A percentile compares a stretch with the other conserved stretches of the same genome.
These are phyloP conservation scores for Mediolabrus comicus DNA, from an alignment of 108 stramenopile species.

Conservation along the genomic window DNA sequence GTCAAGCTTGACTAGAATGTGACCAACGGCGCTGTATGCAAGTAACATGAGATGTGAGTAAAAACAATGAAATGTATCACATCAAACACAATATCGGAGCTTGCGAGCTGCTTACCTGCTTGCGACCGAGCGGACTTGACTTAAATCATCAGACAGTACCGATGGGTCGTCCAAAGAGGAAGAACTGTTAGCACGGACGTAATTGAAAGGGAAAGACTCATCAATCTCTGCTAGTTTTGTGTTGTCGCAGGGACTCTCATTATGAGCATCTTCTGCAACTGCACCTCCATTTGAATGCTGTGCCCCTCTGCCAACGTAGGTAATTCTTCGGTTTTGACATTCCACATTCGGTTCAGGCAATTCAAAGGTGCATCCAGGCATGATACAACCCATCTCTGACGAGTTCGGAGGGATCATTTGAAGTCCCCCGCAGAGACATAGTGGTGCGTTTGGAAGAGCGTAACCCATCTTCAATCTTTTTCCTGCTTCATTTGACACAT, in stretches of 20 bases:
- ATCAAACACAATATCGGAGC: too few species aligned
- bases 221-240: not conserved
- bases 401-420: constrained; percentile 28
- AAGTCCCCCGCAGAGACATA: constrained; percentile 23
- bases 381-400: constrained; percentile 17
- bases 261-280: not conserved
- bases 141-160: constrained; percentile 25
- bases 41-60: too few species aligned
- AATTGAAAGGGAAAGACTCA: not conserved
- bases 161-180: constrained; percentile 15
- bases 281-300: not conserved
- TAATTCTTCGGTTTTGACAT: not conserved
- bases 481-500: constrained; percentile 18
- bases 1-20: constrained; percentile 16
- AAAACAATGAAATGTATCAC: too few species aligned
- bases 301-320: not conserved
- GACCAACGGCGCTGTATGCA: constrained; percentile 18
- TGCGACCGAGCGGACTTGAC: constrained; percentile 16
- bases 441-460: constrained; percentile 5
- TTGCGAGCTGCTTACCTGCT: too few species aligned
- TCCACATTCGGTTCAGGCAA: not conserved
- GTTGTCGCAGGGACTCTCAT: not conserved
- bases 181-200: not conserved
- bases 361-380: constrained; percentile 2
- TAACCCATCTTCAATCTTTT: constrained; percentile 15